Percentiles rank a stretch among this genome's conserved stretches.
Conservation (phyloP, 177 flowering plant species). For the Vitis hybrid region DNA sequence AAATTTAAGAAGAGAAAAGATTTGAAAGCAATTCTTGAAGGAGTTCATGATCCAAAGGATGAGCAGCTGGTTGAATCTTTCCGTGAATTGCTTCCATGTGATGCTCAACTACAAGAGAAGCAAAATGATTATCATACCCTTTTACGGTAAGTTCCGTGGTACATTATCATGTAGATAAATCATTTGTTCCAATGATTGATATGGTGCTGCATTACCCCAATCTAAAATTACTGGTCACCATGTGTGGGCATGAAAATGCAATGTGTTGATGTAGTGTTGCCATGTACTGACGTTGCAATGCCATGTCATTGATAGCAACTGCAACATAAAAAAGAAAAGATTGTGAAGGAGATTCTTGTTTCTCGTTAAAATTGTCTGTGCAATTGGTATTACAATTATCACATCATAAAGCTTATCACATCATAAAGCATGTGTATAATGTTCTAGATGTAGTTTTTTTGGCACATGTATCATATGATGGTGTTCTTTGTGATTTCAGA, state of each 20-base stretch:
- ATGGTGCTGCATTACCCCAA: no score
- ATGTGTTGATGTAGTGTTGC: no score
- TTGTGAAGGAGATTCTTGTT: neutral
- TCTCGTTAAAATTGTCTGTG: neutral
- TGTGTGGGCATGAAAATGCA: no score
- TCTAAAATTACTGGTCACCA: no score
- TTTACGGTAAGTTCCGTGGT: constrained; percentile 39
- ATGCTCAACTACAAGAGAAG: constrained; percentile 34
- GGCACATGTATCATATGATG: constrained; percentile 1
- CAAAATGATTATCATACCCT: constrained; percentile 65
- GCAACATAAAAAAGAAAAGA: no score
- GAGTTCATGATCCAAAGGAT: constrained; percentile 42
- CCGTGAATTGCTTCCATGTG: constrained; percentile 41
- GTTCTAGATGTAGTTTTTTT: neutral
- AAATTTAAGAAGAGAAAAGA: constrained; percentile 20
- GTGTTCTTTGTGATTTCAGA: constrained; percentile 26
- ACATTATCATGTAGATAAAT: no score
- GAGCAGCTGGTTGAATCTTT: constrained; percentile 49
- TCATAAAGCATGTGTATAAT: neutral
- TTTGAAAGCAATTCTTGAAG: constrained; percentile 29
- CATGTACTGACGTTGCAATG: no score
- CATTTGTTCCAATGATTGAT: no score
- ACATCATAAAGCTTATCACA: neutral
- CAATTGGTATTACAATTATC: neutral
- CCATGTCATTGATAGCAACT: no score